These are phyloP conservation scores for Dalbergia cultrata DNA, from an alignment of 306 rosid species.

Conservation along the genomic window DNA sequence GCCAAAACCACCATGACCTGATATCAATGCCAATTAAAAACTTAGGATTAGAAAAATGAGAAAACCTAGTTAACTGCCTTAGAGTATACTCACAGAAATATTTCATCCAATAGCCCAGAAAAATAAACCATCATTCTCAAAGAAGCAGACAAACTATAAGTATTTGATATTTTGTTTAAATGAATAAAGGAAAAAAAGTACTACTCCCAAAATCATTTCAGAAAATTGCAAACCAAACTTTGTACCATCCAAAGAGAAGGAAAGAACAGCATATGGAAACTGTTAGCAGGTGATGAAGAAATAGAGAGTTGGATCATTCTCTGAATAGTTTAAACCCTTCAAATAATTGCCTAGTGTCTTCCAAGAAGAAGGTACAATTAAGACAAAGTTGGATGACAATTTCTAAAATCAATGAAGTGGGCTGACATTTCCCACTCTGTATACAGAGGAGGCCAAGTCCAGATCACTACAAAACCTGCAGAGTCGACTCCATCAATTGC, in stretches of 20 bases:
- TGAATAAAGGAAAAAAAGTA: background rate
- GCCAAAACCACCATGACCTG: conserved; percentile 99
- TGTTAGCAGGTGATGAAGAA: background rate
- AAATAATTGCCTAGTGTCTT: conserved; percentile 10
- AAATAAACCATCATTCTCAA: conserved; percentile 16
- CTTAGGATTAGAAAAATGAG: conserved; percentile 38
- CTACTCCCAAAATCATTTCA: conserved; percentile 7
- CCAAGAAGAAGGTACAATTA: background rate
- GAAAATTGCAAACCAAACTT: conserved; percentile 38
- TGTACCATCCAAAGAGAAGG: conserved; percentile 26
- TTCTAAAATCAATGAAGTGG: conserved; percentile 33
- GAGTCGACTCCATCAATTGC: background rate
- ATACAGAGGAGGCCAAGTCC: conserved; percentile 16
- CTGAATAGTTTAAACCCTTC: conserved; percentile 6
- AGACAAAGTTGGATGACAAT: background rate
- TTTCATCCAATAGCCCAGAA: background rate
- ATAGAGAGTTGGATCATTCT: conserved; percentile 7
- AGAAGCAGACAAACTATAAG: conserved; percentile 24
- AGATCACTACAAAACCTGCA: conserved; percentile 22
- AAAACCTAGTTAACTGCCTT: conserved; percentile 30
- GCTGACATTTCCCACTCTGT: background rate
- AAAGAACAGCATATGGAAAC: conserved; percentile 12
- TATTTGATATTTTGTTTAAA: background rate
- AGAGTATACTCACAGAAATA: conserved; percentile 10
- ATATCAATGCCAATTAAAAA: conserved; percentile 38